Evolutionary conservation across 345 rosid species (phyloP).

Genomic region (Eucalyptus polybractea): DNA sequence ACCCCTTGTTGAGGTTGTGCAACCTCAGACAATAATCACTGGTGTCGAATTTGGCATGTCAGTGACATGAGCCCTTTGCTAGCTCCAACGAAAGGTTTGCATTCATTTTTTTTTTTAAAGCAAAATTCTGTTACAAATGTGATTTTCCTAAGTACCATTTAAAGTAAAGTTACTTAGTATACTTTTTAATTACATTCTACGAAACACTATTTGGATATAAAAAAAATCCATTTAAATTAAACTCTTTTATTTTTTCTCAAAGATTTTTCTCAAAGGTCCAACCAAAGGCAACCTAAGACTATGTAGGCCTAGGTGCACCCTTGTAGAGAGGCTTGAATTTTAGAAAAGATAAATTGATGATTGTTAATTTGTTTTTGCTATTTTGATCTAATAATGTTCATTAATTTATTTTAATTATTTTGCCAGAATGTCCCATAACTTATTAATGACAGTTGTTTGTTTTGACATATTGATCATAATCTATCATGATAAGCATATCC

Average conservation of each 20-base stretch:
- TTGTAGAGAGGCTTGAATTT: background rate
- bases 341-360: background rate
- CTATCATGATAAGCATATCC: background rate
- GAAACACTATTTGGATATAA: background rate
- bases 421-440: background rate
- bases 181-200: background rate
- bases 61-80: fast-evolving
- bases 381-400: background rate
- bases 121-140: background rate
- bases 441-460: background rate
- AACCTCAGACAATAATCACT: too few relatives aligned
- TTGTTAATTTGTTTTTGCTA: background rate
- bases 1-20: background rate
- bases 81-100: background rate
- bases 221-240: background rate
- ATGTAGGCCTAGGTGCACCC: background rate
- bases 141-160: background rate
- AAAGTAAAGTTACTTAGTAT: background rate
- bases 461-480: background rate
- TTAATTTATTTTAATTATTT: background rate
- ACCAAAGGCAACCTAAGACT: background rate
- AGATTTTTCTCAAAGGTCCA: too few relatives aligned
- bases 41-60: fast-evolving
- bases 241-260: background rate
- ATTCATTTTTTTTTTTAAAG: background rate